A percentile compares a stretch with the other conserved stretches of the same genome.
Conservation (phyloP, 768 basidiomycete genomes). For the Inosperma sp. region DNA sequence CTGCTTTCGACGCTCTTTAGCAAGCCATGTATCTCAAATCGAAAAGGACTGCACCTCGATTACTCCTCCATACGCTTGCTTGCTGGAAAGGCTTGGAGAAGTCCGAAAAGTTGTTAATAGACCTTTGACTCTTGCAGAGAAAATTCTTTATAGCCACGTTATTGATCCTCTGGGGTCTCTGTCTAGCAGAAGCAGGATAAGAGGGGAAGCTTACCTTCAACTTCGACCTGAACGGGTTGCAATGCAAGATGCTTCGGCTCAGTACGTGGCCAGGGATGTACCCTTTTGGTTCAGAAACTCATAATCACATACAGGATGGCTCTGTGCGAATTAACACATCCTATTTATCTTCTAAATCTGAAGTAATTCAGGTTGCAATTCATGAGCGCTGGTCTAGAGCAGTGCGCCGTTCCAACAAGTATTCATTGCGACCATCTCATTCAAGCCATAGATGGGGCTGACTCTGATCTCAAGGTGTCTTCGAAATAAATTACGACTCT, state of each 20-base stretch:
- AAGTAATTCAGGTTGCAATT: conserved; percentile 70
- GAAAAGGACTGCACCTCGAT: conserved; percentile 55
- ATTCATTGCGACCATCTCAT: conserved; percentile 99
- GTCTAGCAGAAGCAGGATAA: conserved; percentile 57
- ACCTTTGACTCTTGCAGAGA: conserved; percentile 93
- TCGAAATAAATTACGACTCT: neutral
- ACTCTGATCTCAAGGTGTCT: conserved; percentile 73
- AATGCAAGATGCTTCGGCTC: conserved; percentile 93
- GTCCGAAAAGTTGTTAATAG: conserved; percentile 68
- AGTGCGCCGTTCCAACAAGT: conserved; percentile 81
- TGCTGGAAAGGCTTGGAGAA: conserved; percentile 64
- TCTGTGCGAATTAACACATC: conserved; percentile 43
- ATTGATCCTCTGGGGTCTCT: conserved; percentile 71
- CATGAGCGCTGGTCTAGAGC: conserved; percentile 89
- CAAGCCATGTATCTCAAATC: conserved; percentile 34
- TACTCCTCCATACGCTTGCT: conserved; percentile 75
- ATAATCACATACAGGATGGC: conserved; percentile 63
- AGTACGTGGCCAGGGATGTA: conserved; percentile 51
- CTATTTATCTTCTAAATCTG: neutral
- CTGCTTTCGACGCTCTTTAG: conserved; percentile 30
- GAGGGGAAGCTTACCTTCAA: conserved; percentile 89
- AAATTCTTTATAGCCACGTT: conserved; percentile 94
- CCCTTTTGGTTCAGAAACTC: conserved; percentile 10
- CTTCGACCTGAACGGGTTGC: conserved; percentile 90
- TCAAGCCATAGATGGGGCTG: conserved; percentile 86